Evolutionary conservation across 768 basidiomycete species (phyloP), one percentile per base, ranked within the genome.

Genomic region (Leccinum disarticulatum): DNA sequence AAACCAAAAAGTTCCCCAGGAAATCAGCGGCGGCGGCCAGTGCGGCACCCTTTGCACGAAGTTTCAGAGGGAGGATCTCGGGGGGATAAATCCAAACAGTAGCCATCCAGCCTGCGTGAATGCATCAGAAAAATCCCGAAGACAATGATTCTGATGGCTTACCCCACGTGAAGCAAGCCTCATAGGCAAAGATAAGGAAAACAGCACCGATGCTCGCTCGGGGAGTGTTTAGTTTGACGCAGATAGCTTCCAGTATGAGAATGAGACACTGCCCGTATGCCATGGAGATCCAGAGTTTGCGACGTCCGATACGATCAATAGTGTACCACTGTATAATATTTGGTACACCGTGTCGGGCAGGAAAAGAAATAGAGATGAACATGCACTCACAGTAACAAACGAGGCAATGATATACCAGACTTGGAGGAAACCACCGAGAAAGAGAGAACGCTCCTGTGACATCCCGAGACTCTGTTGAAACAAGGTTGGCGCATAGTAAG

Each of bases 61-160:
- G 50, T 19, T 60, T 60, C 50, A 56, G 59, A 14, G 59, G 59
- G 13, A 60, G 49, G 49, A 60, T 52, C 25, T 60, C 59, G 3
- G 59, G 51, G 27, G 55, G 59, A 31, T 60, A 60, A 25, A 60
- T 35, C 59, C 59, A 60, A 30, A 60, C 59, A 10, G 59, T 60
- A 8, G 50, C 31, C 55, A 60, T 56, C 59, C 59, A 60, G 25
- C 59, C 59, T 60, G 15, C 8, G 8, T 25, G 11, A 48, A 25
- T 3, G 13, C 6, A 15, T 53, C 38, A 28, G 33, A 38, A 54
- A 14, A 14, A 8, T 11, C 1, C 52, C 8, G n/a, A 8, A 33
- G 46, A 53, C 10, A 9, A 28, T n/a, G 22, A 38, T 10, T 13
- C 6, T 19, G 13, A 36, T 17, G 8, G 47, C 54, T n/a, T 7